phyloP scores from a whole-genome alignment of 805 yeast genomes.

The Scheffersomyces spartinae region DNA sequence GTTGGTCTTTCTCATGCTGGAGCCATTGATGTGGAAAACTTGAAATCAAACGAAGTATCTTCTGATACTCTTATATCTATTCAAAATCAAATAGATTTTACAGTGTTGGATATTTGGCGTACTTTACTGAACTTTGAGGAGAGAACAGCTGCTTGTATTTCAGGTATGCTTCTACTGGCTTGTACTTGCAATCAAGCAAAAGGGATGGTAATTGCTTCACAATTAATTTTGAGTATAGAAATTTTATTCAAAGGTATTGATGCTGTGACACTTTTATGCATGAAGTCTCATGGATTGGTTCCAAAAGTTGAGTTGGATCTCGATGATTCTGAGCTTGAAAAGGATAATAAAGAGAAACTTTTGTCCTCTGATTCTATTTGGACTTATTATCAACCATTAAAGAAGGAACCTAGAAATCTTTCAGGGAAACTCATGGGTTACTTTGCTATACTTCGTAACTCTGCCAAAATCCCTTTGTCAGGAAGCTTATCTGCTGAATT shows the following conservation, averaged over 20 bases:
- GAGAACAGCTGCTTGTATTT: slow-evolving; percentile 75
- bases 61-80: slow-evolving; percentile 39
- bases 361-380: not conserved
- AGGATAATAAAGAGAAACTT: not conserved
- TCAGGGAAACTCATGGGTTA: slow-evolving; percentile 87
- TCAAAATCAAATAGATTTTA: slow-evolving; percentile 53
- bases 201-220: slow-evolving; percentile 63
- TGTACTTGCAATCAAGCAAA: slow-evolving; percentile 57
- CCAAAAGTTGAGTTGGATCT: not conserved
- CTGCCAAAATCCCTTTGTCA: slow-evolving; percentile 23
- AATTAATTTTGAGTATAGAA: slow-evolving; percentile 62
- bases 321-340: not conserved
- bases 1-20: slow-evolving; percentile 33
- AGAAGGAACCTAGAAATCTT: slow-evolving; percentile 69
- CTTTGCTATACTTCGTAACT: slow-evolving; percentile 69
- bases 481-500: slow-evolving; percentile 50
- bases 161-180: slow-evolving; percentile 82
- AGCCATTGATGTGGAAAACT: slow-evolving; percentile 2
- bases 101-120: slow-evolving; percentile 67
- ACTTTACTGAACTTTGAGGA: slow-evolving; percentile 85
- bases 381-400: slow-evolving; percentile 9
- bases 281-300: slow-evolving; percentile 4
- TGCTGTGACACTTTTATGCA: slow-evolving; percentile 25
- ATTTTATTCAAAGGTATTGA: slow-evolving; percentile 71
- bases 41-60: slow-evolving; percentile 26